These are phyloP conservation scores for Chrysopogon serrulatus DNA, from an alignment of 176 grass and related monocot species.

Conservation along the genomic window DNA sequence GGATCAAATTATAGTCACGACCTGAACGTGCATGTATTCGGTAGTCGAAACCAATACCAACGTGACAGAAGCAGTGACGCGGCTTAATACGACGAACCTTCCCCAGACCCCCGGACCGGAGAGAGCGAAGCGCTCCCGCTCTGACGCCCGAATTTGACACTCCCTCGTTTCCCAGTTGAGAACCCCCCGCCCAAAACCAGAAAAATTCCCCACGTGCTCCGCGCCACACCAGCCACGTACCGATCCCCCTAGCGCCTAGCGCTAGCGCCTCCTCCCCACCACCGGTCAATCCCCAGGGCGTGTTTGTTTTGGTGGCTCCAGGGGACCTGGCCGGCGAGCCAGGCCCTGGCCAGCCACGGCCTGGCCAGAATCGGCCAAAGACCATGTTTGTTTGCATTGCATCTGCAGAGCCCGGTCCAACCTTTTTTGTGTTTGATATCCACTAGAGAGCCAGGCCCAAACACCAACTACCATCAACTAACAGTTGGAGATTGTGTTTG, in stretches of 20 bases:
- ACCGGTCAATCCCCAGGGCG: neutral
- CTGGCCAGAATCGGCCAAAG: too few relatives aligned
- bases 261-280: neutral
- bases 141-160: neutral
- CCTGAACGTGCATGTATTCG: neutral
- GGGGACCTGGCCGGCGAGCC: too few relatives aligned
- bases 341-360: too few relatives aligned
- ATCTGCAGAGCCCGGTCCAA: too few relatives aligned
- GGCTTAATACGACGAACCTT: neutral
- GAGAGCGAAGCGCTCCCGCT: neutral
- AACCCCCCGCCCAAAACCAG: neutral
- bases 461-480: too few relatives aligned
- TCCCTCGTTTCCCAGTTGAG: conserved; percentile 15
- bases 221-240: conserved; percentile 13
- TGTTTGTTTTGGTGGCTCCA: too few relatives aligned
- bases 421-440: too few relatives aligned
- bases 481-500: too few relatives aligned
- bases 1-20: neutral
- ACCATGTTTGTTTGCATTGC: too few relatives aligned
- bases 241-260: neutral
- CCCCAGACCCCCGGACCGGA: neutral
- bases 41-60: neutral
- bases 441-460: too few relatives aligned
- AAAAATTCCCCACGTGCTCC: conserved; percentile 29
- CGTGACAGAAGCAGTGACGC: neutral